Percentiles rank a stretch among this genome's conserved stretches.
These are phyloP conservation scores for Pisolithus tinctorius DNA, from an alignment of 768 basidiomycete genomes.

Conservation along the genomic window DNA sequence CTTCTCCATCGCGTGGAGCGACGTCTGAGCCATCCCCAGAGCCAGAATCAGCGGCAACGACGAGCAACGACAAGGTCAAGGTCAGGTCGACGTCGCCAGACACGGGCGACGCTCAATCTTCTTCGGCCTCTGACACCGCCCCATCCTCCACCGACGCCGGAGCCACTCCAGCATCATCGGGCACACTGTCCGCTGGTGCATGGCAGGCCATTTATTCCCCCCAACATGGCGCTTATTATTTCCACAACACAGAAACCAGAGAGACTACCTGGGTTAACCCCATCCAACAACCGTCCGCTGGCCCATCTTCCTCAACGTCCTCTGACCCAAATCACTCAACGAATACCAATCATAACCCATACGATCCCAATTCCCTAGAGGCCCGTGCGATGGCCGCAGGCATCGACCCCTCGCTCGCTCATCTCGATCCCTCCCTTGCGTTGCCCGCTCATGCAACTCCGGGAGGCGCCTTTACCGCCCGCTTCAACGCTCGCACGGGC, in stretches of 20 bases:
- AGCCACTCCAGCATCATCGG: slow-evolving; percentile 6
- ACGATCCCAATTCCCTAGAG: slow-evolving; percentile 44
- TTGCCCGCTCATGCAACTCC: slow-evolving; percentile 24
- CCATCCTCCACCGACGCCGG: slow-evolving; percentile 4
- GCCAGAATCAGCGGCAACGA: slow-evolving; percentile 2
- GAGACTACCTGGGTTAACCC: slow-evolving; percentile 87
- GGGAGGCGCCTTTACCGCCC: slow-evolving; percentile 51
- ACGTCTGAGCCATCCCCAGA: neutral
- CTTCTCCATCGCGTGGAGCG: neutral
- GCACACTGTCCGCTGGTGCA: slow-evolving; percentile 24
- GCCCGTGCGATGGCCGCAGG: slow-evolving; percentile 71
- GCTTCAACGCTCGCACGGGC: slow-evolving; percentile 79
- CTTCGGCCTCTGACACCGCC: neutral
- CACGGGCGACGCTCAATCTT: neutral
- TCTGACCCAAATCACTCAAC: slow-evolving; percentile 20
- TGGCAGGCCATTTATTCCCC: slow-evolving; percentile 85
- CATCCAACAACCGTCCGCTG: slow-evolving; percentile 34
- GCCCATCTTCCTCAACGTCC: slow-evolving; percentile 16
- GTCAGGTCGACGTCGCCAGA: slow-evolving; percentile 4
- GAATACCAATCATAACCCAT: slow-evolving; percentile 17
- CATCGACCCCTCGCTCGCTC: slow-evolving; percentile 76
- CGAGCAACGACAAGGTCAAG: neutral
- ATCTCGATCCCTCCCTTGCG: slow-evolving; percentile 66
- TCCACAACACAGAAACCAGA: slow-evolving; percentile 67
- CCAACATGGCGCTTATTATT: slow-evolving; percentile 77